Evolutionary conservation across 108 stramenopile genomes (phyloP), one percentile per base, ranked within the genome.

Genomic region (Fragilaria radians): DNA sequence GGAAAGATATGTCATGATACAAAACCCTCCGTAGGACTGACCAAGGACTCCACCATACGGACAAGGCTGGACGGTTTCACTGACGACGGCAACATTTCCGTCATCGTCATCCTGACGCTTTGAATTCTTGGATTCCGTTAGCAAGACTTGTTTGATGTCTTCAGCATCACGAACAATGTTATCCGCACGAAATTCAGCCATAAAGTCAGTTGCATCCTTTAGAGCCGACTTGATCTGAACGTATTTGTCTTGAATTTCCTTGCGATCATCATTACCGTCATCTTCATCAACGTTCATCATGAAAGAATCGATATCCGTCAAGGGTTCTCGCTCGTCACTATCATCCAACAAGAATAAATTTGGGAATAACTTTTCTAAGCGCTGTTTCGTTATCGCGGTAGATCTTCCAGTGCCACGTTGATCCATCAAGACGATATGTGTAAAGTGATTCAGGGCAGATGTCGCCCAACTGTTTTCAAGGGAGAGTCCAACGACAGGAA

Each of bases 1-100:
- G 3, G 91, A 91, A 17, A 97, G 68, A 57, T 95, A 95, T 0
- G 93, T 82, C 77, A 91, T 86, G 18, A 90, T 63, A 61, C 94
- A 95, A 63, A 97, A 97, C 7, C 96, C 96, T 26, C 96, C 96
- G 67, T 82, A 97, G 33, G 77, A 81, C 73, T 96, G 96, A 21
- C 94, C 96, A n/a, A 96, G 59, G 5, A 76, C 83, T 18, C 71
- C 72, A 48, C 93, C 92, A 79, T 80, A 94, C 2, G 88, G 86
- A 46, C 56, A 55, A 32, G 77, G 68, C 5, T 26, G 36, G 47
- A 28, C 42, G 32, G 9, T 26, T 46, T 4, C 30, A 52, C 7
- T 53, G 32, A 0, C 11, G n/a, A n/a, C n/a, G n/a, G n/a, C n/a
- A 45, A 45, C 18, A 17, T 57, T 4, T 22, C 42, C 25, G 25